A percentile compares a stretch with the other conserved stretches of the same genome.
Conservation (phyloP, 2,329 filamentous ascomycete genomes). For the Leptographium wingfieldii region DNA sequence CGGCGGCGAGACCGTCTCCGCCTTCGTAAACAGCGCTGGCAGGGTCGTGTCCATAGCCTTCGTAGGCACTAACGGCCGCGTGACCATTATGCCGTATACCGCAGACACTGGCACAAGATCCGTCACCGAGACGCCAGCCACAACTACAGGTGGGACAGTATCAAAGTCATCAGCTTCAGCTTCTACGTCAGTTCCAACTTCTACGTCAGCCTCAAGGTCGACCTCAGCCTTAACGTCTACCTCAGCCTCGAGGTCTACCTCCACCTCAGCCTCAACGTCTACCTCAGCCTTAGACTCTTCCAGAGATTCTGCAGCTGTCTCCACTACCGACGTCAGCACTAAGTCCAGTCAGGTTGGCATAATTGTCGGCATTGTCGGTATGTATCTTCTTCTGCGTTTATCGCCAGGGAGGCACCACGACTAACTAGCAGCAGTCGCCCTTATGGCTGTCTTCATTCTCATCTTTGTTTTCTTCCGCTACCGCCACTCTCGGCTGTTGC, state of each 20-base stretch:
- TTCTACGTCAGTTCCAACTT: background rate
- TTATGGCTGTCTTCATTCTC: background rate
- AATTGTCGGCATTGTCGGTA: constrained; percentile 4
- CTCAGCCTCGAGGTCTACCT: too few relatives aligned
- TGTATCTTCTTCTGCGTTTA: background rate
- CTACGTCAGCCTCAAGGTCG: too few relatives aligned
- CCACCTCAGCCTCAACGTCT: background rate
- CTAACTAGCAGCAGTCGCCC: background rate
- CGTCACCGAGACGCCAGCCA: background rate
- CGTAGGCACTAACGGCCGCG: background rate
- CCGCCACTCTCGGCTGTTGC: constrained; percentile 1
- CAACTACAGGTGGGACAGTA: background rate
- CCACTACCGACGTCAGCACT: background rate
- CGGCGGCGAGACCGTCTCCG: constrained; percentile 5
- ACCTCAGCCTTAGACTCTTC: background rate
- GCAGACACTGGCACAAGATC: background rate
- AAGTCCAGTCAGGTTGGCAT: constrained; percentile 2
- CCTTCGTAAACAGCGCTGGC: constrained; percentile 4
- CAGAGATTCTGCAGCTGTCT: background rate
- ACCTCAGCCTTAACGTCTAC: background rate
- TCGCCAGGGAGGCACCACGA: too few relatives aligned
- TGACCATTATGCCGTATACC: constrained; percentile 2
- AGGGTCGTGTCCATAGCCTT: constrained; percentile 3
- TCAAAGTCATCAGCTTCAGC: background rate
- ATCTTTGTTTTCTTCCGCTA: constrained; percentile 5